Conservation (phyloP, 2,329 filamentous ascomycete genomes). For the Hypoxylon sp. region DNA sequence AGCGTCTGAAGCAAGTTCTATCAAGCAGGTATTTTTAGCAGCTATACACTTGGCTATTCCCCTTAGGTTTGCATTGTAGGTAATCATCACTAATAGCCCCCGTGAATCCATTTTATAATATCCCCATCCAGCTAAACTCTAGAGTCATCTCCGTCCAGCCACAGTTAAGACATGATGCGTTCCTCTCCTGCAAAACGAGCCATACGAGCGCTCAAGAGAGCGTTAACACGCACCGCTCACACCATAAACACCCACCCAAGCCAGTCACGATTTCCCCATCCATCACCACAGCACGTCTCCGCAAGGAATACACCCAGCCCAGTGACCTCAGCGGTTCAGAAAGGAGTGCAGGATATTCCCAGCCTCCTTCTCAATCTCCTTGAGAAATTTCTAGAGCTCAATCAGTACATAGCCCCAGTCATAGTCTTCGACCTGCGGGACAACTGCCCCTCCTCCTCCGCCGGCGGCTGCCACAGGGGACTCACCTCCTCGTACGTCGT, state of each 20-base stretch:
- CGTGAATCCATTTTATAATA: not conserved
- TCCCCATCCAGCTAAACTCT: not conserved
- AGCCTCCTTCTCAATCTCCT: constrained; percentile 51
- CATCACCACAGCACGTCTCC: not conserved
- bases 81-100: not conserved
- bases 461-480: not conserved
- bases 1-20: not conserved
- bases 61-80: constrained; percentile 1
- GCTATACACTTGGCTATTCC: constrained; percentile 9
- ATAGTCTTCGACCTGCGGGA: constrained; percentile 47
- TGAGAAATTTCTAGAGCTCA: constrained; percentile 51
- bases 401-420: constrained; percentile 49
- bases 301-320: not conserved
- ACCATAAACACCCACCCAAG: constrained; percentile 7
- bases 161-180: constrained; percentile 28
- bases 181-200: constrained; percentile 32
- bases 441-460: constrained; percentile 6
- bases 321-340: constrained; percentile 35
- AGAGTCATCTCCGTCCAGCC: not conserved
- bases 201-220: constrained; percentile 42
- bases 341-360: constrained; percentile 50
- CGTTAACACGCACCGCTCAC: constrained; percentile 36
- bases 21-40: constrained; percentile 10
- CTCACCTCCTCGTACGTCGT: constrained; percentile 52
- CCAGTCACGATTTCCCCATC: not conserved